Evolutionary conservation across 495 filamentous ascomycete genomes (phyloP), one percentile per base, ranked within the genome.

Genomic region (Achaetomiella virescens): DNA sequence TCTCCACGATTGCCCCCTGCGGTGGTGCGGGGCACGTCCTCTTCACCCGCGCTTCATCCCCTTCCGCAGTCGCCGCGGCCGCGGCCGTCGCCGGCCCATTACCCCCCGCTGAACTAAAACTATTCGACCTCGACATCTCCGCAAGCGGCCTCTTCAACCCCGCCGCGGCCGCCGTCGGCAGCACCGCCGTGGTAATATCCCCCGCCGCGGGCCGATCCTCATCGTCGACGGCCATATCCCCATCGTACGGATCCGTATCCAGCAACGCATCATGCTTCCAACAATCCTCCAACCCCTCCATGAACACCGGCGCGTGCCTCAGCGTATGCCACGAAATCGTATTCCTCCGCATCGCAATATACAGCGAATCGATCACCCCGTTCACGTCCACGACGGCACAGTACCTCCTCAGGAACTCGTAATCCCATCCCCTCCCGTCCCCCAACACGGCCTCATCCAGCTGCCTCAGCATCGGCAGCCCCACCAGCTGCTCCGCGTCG

Each of bases 401-500:
- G 55, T 79, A 67, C 20, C 65, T 62, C 25, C 69, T 64, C 25
- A 82, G 65, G 46, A 82, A 82, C 29, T 73, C 68, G 40, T 73
- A 66, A 55, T 80, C 71, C 52, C 75, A 79, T 21, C 53, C 54
- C 25, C 63, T 56, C 22, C 62, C 61, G 14, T 22, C 15, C 65
- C 27, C 75, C 21, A 77, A 57, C 48, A 63, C 7, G 18, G 12
- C 56, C 11, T 69, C 54, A 27, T 76, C 73, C 22, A 81, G 70
- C 50, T 70, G 72, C 9, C 77, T 72, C 25, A 82, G 68, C 79
- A 82, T 82, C 6, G 79, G 79, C 44, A 82, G 71, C 15, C 79
- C 79, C 55, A 75, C 70, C 44, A 82, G 70, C 22, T 68, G 69
- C 58, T 73, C 72, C 48, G 77, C 79, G 58, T 81, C 75, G 65